Base-by-base conservation (phyloP, 306 rosid genomes). In the Quercus parvula region DNA sequence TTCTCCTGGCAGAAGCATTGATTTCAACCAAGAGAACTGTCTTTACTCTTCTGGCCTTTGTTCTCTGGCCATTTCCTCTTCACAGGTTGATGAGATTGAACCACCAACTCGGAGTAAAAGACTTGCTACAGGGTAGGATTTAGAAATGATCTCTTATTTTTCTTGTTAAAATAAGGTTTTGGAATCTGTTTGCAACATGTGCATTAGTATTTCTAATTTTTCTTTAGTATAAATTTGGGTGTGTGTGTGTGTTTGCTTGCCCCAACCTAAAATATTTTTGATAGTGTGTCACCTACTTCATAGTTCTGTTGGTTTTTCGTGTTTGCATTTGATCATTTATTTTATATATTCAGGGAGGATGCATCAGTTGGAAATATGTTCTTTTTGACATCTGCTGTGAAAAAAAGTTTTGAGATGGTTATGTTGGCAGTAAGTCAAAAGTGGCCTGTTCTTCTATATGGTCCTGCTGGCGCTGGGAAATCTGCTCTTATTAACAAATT, bases 391-490 rank as follows among this genome's bases (percentile, higher is more conserved):
- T 84, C 95, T 77, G 70, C 86, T 18, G 73, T 90, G 81, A 86
- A 86, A 84, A 85, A 74, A 85, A 91, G 95, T 88, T 89, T 83
- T 61, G 90, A 91, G 78, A 90, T 91, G 89, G 88, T 91, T 62
- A 71, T 86, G 25, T 81, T 91, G 78, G 95, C 99, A 15, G 80
- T 90, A 27, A 86, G 83, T 85, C 95, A 91, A 88, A 92, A 84
- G 92, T 92, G 97, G 94, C 97, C 97, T 17, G 92, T 92, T 77
- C 97, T 94, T 80, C 44, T 94, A 56, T 92, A 81, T 84, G 99
- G 99, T 44, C 91, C 94, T 63, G 83, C 92, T 41, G 99, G 99
- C 55, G 78, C 94, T 63, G 99, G 99, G 73, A 94, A 94, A 82
- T 91, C 99, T 64, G 87, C 91, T 84, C 97, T 92, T 75, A 85